Conservation (phyloP, 441 rosid species). For the Bocquillonia castaneifolia region DNA sequence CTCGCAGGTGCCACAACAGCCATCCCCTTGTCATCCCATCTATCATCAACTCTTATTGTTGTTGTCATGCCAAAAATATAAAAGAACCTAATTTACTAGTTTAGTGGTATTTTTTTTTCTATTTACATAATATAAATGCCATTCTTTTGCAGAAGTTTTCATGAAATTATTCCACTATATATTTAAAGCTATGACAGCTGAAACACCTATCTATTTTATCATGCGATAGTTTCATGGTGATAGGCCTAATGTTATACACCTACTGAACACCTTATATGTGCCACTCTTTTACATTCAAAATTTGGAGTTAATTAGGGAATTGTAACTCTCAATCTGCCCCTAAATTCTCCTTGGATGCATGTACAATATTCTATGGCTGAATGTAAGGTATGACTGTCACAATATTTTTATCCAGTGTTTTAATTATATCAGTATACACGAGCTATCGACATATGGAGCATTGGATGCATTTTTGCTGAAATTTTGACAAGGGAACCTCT, state of each 20-base stretch:
- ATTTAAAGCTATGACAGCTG: background rate
- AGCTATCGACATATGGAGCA: slow-evolving; percentile 97
- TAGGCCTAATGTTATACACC: background rate
- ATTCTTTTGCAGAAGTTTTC: background rate
- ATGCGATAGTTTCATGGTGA: background rate
- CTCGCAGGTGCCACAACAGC: slow-evolving; percentile 59
- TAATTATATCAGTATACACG: slow-evolving; percentile 70
- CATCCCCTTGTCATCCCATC: slow-evolving; percentile 18
- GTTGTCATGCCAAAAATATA: too few species aligned
- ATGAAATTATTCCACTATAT: background rate
- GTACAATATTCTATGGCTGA: too few species aligned
- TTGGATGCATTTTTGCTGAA: slow-evolving; percentile 95
- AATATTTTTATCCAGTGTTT: background rate
- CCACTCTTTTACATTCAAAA: too few species aligned
- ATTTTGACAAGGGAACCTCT: slow-evolving; percentile 91
- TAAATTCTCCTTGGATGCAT: too few species aligned
- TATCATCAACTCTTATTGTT: too few species aligned
- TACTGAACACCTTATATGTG: background rate
- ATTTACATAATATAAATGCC: background rate
- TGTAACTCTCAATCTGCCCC: too few species aligned
- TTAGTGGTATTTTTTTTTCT: too few species aligned
- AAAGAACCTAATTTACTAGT: too few species aligned
- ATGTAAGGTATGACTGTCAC: too few species aligned
- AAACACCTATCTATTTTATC: background rate
- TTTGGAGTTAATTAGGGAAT: too few species aligned